These are phyloP conservation scores for Colletotrichum chlorophyti DNA, from an alignment of 2,329 filamentous ascomycete species.

Conservation along the genomic window DNA sequence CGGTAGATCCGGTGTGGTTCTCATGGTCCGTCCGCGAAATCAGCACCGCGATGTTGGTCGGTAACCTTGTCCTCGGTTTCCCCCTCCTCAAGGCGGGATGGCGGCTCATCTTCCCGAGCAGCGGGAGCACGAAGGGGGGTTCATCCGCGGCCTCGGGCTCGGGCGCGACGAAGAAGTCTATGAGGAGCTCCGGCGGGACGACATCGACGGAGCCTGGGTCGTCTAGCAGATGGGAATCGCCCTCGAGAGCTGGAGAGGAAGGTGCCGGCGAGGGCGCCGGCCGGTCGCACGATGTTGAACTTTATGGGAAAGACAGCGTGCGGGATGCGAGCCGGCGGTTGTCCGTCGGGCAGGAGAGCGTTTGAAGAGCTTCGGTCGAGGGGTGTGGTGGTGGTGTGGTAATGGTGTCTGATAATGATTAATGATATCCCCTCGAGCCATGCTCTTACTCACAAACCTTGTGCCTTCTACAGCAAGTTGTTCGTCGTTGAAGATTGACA, in stretches of 20 bases:
- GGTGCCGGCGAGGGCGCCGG: background rate
- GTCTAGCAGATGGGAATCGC: background rate
- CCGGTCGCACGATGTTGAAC: constrained; percentile 2
- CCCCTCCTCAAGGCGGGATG: constrained; percentile 9
- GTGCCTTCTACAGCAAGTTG: too few relatives aligned
- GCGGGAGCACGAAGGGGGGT: background rate
- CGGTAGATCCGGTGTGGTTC: constrained; percentile 15
- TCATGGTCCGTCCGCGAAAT: constrained; percentile 24
- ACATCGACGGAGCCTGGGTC: background rate
- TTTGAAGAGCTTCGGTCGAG: background rate
- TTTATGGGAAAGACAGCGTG: background rate
- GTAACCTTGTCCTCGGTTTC: constrained; percentile 23
- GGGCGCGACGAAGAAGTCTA: background rate
- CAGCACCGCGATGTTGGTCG: constrained; percentile 25
- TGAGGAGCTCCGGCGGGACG: background rate
- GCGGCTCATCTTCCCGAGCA: constrained; percentile 4
- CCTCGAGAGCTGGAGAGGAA: too few relatives aligned
- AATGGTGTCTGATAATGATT: background rate
- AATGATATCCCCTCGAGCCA: too few relatives aligned
- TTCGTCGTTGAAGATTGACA: too few relatives aligned
- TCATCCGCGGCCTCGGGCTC: background rate
- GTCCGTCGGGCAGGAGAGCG: background rate
- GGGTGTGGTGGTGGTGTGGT: too few relatives aligned
- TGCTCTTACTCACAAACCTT: too few relatives aligned
- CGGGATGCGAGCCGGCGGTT: background rate